phyloP scores from a whole-genome alignment of 805 yeast species.

The Ogataea chonburiensis region DNA sequence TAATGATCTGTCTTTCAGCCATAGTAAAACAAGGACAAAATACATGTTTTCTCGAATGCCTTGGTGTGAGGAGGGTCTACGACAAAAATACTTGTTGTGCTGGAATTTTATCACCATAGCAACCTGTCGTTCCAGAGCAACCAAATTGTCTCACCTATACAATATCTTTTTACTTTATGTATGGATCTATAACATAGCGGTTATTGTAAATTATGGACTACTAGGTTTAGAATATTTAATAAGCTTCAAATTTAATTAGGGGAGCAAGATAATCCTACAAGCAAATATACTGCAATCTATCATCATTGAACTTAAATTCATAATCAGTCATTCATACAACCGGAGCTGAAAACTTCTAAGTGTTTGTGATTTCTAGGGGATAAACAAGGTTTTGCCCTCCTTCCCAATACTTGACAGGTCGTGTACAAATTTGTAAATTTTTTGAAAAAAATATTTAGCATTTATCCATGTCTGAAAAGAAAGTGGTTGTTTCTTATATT shows the following conservation, averaged over 20 bases:
- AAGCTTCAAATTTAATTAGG: too few species aligned
- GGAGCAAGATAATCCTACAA: too few species aligned
- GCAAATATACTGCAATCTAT: too few species aligned
- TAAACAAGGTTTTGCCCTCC: not conserved
- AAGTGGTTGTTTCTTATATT: constrained; percentile 21
- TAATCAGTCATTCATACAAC: too few species aligned
- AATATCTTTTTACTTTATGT: too few species aligned
- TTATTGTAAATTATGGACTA: too few species aligned
- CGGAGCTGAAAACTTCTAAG: too few species aligned
- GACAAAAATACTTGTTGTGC: constrained; percentile 2
- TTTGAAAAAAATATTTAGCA: constrained; percentile 3
- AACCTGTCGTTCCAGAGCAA: too few species aligned
- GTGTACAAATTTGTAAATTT: constrained; percentile 6
- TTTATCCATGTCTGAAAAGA: constrained; percentile 21
- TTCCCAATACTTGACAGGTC: constrained; percentile 3
- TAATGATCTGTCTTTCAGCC: constrained; percentile 30
- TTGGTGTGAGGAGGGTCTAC: constrained; percentile 8
- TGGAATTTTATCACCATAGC: not conserved
- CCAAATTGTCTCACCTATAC: too few species aligned
- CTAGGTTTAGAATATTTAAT: too few species aligned
- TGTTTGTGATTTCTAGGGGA: not conserved
- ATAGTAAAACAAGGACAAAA: constrained; percentile 14
- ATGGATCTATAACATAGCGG: too few species aligned
- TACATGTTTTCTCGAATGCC: constrained; percentile 1
- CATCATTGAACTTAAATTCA: too few species aligned